A percentile compares a stretch with the other conserved stretches of the same genome.
Evolutionary conservation across 2,329 filamentous ascomycete species (phyloP).

Genomic region (Fusarium marasasianum): DNA sequence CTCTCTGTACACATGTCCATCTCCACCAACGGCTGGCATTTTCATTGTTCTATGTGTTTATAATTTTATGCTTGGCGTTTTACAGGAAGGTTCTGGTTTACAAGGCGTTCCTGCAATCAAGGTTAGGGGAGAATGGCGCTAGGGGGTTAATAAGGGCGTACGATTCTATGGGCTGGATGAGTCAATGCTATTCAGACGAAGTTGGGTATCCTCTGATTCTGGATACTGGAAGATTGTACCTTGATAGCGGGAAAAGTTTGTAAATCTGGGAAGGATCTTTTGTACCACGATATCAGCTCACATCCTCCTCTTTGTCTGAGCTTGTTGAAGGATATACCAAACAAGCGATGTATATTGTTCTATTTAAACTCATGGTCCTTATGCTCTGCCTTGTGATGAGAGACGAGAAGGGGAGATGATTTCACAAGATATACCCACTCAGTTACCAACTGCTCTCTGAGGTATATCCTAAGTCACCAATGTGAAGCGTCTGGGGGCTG

Average conservation of each 20-base stretch:
- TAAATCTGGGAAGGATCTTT: slow-evolving; percentile 14
- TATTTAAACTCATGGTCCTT: background rate
- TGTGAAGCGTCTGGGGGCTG: background rate
- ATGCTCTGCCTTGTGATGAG: background rate
- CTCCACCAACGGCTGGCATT: background rate
- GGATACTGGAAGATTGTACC: background rate
- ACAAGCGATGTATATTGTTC: slow-evolving; percentile 11
- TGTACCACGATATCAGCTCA: slow-evolving; percentile 30
- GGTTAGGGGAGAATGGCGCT: background rate
- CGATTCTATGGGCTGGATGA: background rate
- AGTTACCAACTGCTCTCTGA: background rate
- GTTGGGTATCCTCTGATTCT: background rate
- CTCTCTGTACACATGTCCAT: slow-evolving; percentile 2
- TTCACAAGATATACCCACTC: background rate
- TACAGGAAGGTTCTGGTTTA: slow-evolving; percentile 13
- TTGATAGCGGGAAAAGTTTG: slow-evolving; percentile 19
- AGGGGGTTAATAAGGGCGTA: slow-evolving; percentile 1
- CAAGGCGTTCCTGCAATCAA: slow-evolving; percentile 25
- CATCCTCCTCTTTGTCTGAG: slow-evolving; percentile 22
- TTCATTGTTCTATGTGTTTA: background rate
- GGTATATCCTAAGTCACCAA: background rate
- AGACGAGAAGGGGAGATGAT: background rate
- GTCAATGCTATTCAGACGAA: background rate
- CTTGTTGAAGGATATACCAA: slow-evolving; percentile 18
- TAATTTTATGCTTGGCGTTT: slow-evolving; percentile 22